Percentiles rank a stretch among this genome's conserved stretches.
phyloP scores from a whole-genome alignment of 169 alveolate species.

The Eimeria necatrix region DNA sequence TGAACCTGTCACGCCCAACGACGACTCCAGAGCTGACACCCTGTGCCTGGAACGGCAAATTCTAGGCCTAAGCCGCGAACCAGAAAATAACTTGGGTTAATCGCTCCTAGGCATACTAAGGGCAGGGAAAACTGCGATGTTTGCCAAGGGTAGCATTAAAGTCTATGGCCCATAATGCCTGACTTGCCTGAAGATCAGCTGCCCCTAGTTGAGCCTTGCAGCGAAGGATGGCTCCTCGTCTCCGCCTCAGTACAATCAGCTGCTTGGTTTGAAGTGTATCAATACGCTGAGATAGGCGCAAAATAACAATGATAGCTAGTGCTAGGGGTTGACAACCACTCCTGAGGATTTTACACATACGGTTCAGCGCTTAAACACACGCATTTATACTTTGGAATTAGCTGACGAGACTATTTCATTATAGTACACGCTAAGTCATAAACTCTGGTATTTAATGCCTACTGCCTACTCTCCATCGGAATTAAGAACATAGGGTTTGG shows the following conservation, averaged over 20 bases:
- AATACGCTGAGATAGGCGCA: not conserved
- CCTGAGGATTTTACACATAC: not conserved
- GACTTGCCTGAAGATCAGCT: slow-evolving; percentile 52
- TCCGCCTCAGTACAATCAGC: slow-evolving; percentile 16
- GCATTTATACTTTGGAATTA: too few species aligned
- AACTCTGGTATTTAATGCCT: not conserved
- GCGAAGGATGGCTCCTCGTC: slow-evolving; percentile 30
- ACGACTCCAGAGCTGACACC: too few species aligned
- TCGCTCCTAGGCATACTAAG: not conserved
- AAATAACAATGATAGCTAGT: not conserved
- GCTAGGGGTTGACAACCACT: not conserved
- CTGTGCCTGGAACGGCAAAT: too few species aligned
- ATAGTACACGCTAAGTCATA: not conserved
- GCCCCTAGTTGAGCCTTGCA: slow-evolving; percentile 55
- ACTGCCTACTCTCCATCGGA: not conserved
- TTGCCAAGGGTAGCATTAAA: not conserved
- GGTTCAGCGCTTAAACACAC: not conserved
- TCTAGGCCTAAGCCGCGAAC: not conserved
- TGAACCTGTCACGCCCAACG: slow-evolving; percentile 16
- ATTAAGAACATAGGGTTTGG: not conserved
- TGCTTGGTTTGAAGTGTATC: slow-evolving; percentile 32
- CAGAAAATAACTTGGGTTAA: not conserved
- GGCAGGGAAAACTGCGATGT: not conserved
- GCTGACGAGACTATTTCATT: not conserved
- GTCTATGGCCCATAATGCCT: not conserved